phyloP scores from a whole-genome alignment of 495 filamentous ascomycete genomes.

The Lophiotrema nucula region DNA sequence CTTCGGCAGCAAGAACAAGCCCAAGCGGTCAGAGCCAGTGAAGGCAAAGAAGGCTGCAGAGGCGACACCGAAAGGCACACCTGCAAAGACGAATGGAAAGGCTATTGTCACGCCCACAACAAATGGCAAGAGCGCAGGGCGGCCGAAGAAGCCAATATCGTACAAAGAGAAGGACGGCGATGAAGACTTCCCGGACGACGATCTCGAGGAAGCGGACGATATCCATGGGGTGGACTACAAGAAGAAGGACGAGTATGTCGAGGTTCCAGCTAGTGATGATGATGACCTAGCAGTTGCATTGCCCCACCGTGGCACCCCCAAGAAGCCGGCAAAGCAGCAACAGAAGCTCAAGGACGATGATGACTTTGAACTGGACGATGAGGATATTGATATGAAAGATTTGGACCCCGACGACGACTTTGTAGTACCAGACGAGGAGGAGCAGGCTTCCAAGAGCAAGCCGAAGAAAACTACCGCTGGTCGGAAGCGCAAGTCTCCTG shows the following conservation, averaged over 20 bases:
- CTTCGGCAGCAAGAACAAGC: conserved; percentile 44
- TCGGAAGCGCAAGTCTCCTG: conserved; percentile 58
- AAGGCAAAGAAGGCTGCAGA: conserved; percentile 31
- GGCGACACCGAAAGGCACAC: conserved; percentile 27
- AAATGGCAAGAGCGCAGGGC: conserved; percentile 28
- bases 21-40: conserved; percentile 41
- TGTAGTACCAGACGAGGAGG: conserved; percentile 40
- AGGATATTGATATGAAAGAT: conserved; percentile 47
- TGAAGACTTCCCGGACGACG: conserved; percentile 42
- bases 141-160: conserved; percentile 28
- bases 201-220: conserved; percentile 38
- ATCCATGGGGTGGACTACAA: conserved; percentile 39
- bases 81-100: conserved; percentile 30
- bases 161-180: conserved; percentile 40
- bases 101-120: conserved; percentile 6
- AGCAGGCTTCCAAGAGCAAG: conserved; percentile 42
- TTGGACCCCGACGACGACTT: conserved; percentile 44
- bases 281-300: conserved; percentile 26
- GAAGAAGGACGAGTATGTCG: conserved; percentile 41
- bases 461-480: conserved; percentile 42
- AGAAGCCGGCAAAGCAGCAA: conserved; percentile 28
- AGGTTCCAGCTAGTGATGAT: conserved; percentile 33
- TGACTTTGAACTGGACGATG: conserved; percentile 34
- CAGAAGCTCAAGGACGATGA: conserved; percentile 36
- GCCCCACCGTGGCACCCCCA: conserved; percentile 31